phyloP scores from a whole-genome alignment of 257 asterid genomes.

The Solanum boliviense region DNA sequence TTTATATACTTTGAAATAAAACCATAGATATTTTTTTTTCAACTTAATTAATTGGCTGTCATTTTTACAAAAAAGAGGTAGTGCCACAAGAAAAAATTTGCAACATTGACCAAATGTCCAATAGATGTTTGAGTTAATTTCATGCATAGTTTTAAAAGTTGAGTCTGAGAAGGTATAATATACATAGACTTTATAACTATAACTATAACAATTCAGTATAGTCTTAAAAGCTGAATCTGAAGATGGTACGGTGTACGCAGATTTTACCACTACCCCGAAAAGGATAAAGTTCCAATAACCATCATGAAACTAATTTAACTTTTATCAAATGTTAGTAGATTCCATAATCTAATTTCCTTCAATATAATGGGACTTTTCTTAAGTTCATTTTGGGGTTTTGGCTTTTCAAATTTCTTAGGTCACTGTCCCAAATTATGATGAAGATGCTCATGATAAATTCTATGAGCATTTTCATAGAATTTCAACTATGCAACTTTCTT shows the following conservation, averaged over 20 bases:
- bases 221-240: not conserved
- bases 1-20: not conserved
- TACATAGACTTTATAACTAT: not conserved
- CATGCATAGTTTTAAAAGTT: rapidly evolving
- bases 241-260: rapidly evolving
- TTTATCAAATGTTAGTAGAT: not conserved
- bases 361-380: not conserved
- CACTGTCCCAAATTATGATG: not conserved
- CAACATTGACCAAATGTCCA: not conserved
- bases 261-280: rapidly evolving
- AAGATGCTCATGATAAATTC: not conserved
- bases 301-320: not conserved
- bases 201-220: rapidly evolving
- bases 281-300: not conserved
- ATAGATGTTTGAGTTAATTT: not conserved
- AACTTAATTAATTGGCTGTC: not conserved
- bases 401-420: not conserved
- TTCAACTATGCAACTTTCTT: not conserved
- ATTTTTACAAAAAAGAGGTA: not conserved
- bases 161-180: too few species aligned
- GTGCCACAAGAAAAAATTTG: not conserved
- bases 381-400: not conserved
- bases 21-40: conserved; percentile 2
- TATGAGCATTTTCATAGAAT: not conserved
- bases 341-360: not conserved